These are phyloP conservation scores for Saitoella complicata DNA, from an alignment of 805 yeast species.

Conservation along the genomic window DNA sequence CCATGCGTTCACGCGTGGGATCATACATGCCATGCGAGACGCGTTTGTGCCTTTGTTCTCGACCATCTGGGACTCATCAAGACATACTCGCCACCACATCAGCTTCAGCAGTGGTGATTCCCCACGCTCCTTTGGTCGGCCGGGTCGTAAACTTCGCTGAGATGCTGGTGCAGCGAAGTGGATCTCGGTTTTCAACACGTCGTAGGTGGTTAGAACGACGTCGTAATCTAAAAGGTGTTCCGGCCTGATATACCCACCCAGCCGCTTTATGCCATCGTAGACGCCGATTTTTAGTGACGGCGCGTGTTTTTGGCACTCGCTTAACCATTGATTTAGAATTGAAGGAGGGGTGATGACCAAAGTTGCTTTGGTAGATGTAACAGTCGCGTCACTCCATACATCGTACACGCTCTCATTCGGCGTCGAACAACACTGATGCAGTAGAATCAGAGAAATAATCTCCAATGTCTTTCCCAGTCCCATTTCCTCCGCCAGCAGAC, in stretches of 20 bases:
- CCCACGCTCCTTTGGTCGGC: conserved; percentile 10
- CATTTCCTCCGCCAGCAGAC: conserved; percentile 86
- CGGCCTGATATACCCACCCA: conserved; percentile 25
- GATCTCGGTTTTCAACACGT: conserved; percentile 53
- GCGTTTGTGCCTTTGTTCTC: conserved; percentile 56
- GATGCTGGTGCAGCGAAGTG: conserved; percentile 66
- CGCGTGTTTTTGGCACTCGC: conserved; percentile 46
- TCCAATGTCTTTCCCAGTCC: conserved; percentile 94
- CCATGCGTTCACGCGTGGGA: conserved; percentile 86
- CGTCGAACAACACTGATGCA: conserved; percentile 45
- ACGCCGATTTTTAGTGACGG: conserved; percentile 44
- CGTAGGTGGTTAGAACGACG: conserved; percentile 66
- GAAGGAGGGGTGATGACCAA: conserved; percentile 76
- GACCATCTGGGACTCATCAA: conserved; percentile 94
- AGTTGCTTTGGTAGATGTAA: conserved; percentile 48
- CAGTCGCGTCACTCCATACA: conserved; percentile 16
- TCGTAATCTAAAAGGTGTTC: conserved; percentile 46
- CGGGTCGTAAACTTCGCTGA: conserved; percentile 22
- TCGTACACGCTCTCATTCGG: conserved; percentile 3
- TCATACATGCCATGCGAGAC: conserved; percentile 59
- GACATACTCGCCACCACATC: conserved; percentile 76
- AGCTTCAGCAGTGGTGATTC: conserved; percentile 61
- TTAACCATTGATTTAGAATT: conserved; percentile 71
- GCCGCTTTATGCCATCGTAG: conserved; percentile 25
- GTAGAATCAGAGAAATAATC: conserved; percentile 43